Percentiles rank a stretch among this genome's conserved stretches.
phyloP scores from a whole-genome alignment of 768 basidiomycete species.

The Mycena pura region DNA sequence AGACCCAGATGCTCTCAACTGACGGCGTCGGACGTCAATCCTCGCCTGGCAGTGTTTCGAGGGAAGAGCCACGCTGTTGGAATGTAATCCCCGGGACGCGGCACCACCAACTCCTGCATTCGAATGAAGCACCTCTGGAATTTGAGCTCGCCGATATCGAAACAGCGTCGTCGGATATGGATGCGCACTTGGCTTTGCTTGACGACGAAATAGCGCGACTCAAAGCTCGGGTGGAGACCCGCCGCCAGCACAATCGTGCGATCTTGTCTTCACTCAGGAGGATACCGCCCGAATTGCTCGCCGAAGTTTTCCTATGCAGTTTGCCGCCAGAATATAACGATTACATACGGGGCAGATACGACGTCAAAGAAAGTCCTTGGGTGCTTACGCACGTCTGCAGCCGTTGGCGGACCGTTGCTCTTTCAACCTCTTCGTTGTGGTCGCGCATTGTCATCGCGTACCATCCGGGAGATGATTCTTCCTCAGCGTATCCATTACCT shows the following conservation, averaged over 20 bases:
- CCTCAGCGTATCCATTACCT: not conserved
- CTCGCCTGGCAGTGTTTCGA: too few relatives aligned
- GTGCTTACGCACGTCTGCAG: not conserved
- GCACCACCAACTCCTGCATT: not conserved
- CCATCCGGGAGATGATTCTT: accelerated
- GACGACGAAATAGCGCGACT: not conserved
- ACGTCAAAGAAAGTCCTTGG: not conserved
- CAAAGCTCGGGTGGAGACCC: not conserved
- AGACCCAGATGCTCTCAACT: too few relatives aligned
- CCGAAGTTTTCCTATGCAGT: constrained; percentile 8
- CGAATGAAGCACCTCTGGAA: not conserved
- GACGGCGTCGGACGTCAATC: too few relatives aligned
- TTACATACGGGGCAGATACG: not conserved
- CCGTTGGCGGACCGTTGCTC: too few relatives aligned
- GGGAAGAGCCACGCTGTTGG: too few relatives aligned
- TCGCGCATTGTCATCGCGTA: not conserved
- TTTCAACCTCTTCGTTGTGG: constrained; percentile 9
- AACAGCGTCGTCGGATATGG: not conserved
- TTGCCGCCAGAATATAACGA: not conserved
- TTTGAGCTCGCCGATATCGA: not conserved
- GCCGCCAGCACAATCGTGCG: not conserved
- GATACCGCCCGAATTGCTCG: constrained; percentile 9
- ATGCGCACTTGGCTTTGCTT: not conserved
- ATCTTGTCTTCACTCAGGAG: constrained; percentile 1
- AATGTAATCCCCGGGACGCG: not conserved